phyloP scores from a whole-genome alignment of 2,329 filamentous ascomycete genomes.

The Colletotrichum sp. region DNA sequence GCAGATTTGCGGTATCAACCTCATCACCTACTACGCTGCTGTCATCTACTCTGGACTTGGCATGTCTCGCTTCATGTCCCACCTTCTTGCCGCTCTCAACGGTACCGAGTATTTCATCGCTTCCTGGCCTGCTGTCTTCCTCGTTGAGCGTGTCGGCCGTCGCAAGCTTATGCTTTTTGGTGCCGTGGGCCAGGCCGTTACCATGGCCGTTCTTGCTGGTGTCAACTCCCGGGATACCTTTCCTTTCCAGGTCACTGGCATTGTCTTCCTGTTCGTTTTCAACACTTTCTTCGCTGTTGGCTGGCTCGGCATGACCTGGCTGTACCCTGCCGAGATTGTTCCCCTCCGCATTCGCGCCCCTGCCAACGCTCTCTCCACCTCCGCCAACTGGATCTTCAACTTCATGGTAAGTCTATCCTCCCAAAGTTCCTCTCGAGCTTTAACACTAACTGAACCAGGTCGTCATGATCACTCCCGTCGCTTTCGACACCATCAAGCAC shows the following conservation, averaged over 20 bases:
- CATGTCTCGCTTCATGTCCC: conserved; percentile 58
- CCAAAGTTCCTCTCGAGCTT: accelerated
- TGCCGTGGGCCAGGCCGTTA: conserved; percentile 64
- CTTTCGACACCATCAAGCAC: conserved; percentile 62
- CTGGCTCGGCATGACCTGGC: conserved; percentile 67
- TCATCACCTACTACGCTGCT: conserved; percentile 31
- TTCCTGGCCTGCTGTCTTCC: conserved; percentile 64
- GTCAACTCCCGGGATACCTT: conserved; percentile 35
- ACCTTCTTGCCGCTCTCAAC: conserved; percentile 62
- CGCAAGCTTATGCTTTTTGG: conserved; percentile 76
- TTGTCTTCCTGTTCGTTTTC: conserved; percentile 65
- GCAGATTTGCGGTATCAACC: conserved; percentile 37
- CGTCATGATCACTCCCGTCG: conserved; percentile 67
- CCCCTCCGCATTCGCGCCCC: conserved; percentile 65
- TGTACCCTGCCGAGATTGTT: conserved; percentile 67
- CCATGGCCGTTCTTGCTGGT: conserved; percentile 68
- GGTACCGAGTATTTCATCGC: conserved; percentile 51
- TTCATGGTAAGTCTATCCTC: conserved; percentile 46
- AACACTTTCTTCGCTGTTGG: conserved; percentile 66
- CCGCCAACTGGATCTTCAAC: conserved; percentile 68
- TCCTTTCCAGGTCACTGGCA: conserved; percentile 32
- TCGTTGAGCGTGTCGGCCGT: conserved; percentile 71
- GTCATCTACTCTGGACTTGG: conserved; percentile 46
- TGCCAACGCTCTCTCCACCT: conserved; percentile 60
- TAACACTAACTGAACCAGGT: conserved; percentile 35